Conservation (phyloP, 306 rosid genomes). For the Acacia crassicarpa region DNA sequence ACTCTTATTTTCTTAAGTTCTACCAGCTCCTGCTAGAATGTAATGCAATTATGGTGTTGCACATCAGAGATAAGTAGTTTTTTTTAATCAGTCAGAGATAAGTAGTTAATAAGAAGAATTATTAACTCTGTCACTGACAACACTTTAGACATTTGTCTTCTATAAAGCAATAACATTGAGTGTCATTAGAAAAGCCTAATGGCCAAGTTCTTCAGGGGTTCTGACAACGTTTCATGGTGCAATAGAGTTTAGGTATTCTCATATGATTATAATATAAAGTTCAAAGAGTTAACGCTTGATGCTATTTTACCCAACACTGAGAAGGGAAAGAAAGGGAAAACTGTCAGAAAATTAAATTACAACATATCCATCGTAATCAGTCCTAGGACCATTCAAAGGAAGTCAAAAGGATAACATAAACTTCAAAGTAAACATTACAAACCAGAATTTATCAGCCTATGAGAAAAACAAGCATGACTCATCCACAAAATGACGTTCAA, state of each 20-base stretch:
- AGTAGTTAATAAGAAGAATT: slow-evolving; percentile 4
- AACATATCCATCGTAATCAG: neutral
- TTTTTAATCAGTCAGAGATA: no score
- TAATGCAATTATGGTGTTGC: neutral
- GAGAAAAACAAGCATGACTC: neutral
- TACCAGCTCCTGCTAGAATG: neutral
- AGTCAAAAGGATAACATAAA: neutral
- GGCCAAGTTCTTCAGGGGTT: neutral
- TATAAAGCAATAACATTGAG: neutral
- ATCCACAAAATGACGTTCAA: neutral
- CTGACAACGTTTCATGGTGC: neutral
- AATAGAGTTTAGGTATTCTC: neutral
- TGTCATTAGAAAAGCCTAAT: neutral
- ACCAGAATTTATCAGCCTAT: neutral
- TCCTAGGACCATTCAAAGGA: neutral
- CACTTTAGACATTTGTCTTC: neutral
- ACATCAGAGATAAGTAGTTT: neutral
- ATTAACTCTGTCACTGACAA: neutral
- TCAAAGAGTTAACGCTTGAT: neutral
- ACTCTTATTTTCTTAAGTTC: no score
- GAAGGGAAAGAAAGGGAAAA: neutral
- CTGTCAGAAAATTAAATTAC: neutral
- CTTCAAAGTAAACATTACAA: neutral
- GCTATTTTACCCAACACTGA: neutral
- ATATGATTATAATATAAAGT: neutral